These are phyloP conservation scores for Penicillium capsulatum DNA, from an alignment of 2,329 filamentous ascomycete genomes.

Conservation along the genomic window DNA sequence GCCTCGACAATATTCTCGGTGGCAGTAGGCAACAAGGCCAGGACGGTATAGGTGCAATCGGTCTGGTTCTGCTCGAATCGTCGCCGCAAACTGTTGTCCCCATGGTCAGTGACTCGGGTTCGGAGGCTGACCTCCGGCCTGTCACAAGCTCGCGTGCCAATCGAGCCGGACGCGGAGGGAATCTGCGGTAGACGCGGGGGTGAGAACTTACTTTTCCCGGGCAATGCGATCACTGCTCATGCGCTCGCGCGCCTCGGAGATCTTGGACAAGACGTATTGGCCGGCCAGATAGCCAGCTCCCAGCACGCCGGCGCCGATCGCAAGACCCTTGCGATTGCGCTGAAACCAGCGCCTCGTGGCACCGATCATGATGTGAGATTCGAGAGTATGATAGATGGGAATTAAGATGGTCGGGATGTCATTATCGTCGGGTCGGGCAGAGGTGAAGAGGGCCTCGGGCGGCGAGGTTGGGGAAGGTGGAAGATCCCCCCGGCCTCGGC, in stretches of 20 bases:
- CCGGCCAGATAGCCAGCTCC: constrained; percentile 88
- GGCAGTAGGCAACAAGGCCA: constrained; percentile 89
- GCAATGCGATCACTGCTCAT: constrained; percentile 95
- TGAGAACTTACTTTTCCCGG: constrained; percentile 76
- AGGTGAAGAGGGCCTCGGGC: constrained; percentile 15
- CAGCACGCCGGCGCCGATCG: constrained; percentile 79
- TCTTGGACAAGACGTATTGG: constrained; percentile 87
- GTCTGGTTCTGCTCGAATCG: constrained; percentile 99
- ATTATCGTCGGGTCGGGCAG: constrained; percentile 4
- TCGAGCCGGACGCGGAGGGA: not conserved
- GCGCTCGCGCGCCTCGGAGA: constrained; percentile 88
- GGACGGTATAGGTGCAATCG: constrained; percentile 95
- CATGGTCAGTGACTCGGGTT: constrained; percentile 14
- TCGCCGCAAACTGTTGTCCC: constrained; percentile 67
- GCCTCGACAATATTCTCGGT: constrained; percentile 83
- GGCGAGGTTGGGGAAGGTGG: constrained; percentile 7
- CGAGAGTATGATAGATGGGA: too few relatives aligned
- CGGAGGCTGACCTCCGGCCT: constrained; percentile 1
- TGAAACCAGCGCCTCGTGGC: constrained; percentile 85
- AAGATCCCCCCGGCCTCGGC: constrained; percentile 28
- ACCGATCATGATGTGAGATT: constrained; percentile 52
- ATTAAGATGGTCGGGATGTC: not conserved
- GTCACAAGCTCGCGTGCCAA: constrained; percentile 14
- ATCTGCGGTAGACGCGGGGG: not conserved
- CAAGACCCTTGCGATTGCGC: constrained; percentile 85